Base-by-base conservation (phyloP, 2,329 filamentous ascomycete species). In the Rhynchosporium agropyri region DNA sequence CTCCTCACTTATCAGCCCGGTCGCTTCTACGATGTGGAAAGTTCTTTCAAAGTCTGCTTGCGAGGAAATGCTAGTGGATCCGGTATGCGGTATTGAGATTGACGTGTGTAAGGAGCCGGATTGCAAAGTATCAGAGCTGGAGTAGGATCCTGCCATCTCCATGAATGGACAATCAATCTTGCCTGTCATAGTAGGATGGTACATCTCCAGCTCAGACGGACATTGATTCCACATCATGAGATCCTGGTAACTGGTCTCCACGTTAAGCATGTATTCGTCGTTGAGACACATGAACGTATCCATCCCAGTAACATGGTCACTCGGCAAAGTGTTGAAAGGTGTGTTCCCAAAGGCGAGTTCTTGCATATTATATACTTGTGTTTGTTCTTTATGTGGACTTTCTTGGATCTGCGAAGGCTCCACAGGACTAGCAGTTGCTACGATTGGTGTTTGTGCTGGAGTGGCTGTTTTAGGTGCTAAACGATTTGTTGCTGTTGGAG, bases 21-120 rank as follows among this genome's bases (percentile, higher is more conserved):
- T 60, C 20, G 40, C 40, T 36, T 53, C 46, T 9, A 64, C 33
- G 28, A 57, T 54, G 33, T 63, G 42, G 59, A 56, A 58, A 51
- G 54, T 45, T 13, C 43, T 42, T 26, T 80, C 78, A 36, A 74
- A 76, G 10, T 80, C 78, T 6, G 66, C 69, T 0, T 71, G 70
- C 1, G 80, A 82, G 68, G 79, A 75, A 50, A 80, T 80, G 72
- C 80, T 83, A 4, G 79, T 81, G 28, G 75, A 77, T 43, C 79
- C 75, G 1, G 80, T 82, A 31, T 66, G 64, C 33, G 67, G 31
- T 3, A 57, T 61, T 8, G 69, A 69, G 2, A 78, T 74, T 1
- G 79, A 81, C 0, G 74, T 77, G 10, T 76, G 70, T 0, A 79
- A 79, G 0, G 80, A 80, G 15, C 15, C 42, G 12, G 77, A 74